These are phyloP conservation scores for Globisporangium takayamanum DNA, from an alignment of 352 stramenopile genomes.

Conservation along the genomic window DNA sequence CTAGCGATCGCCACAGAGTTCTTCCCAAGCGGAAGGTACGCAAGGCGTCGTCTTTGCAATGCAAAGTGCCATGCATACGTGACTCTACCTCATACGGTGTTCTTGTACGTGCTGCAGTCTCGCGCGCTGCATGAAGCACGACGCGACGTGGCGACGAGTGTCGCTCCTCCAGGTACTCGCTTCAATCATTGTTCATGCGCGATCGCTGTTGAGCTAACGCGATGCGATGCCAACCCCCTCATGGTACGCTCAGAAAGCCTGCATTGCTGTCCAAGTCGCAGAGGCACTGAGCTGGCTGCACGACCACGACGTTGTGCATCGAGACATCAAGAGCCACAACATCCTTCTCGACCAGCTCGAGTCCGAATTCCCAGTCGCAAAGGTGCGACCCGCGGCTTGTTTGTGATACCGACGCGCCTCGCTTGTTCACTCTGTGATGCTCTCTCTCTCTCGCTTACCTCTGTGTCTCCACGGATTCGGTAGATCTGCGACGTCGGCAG, in stretches of 20 bases:
- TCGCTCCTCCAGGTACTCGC: conserved; percentile 21
- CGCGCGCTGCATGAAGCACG: conserved; percentile 26
- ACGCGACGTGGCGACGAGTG: conserved; percentile 18
- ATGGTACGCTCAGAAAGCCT: conserved; percentile 18
- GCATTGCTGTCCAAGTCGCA: conserved; percentile 26
- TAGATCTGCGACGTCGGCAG: conserved; percentile 36
- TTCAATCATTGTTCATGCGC: neutral
- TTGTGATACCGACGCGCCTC: neutral
- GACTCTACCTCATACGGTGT: neutral
- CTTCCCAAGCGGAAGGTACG: conserved; percentile 23
- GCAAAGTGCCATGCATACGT: neutral
- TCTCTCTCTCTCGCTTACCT: neutral
- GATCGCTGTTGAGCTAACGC: neutral
- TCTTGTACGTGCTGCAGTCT: conserved; percentile 7
- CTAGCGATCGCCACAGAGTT: conserved; percentile 29
- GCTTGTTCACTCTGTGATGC: neutral
- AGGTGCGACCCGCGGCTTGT: conserved; percentile 17
- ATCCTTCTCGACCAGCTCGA: conserved; percentile 21
- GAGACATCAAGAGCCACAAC: conserved; percentile 41
- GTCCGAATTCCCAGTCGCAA: conserved; percentile 9
- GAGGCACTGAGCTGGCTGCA: conserved; percentile 28
- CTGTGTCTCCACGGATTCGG: neutral
- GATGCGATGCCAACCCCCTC: neutral
- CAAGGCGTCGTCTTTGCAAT: neutral
- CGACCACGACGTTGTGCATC: conserved; percentile 28